Conservation (phyloP, 192 early-diverging fungal genomes). For the Entophlyctis helioformis region DNA sequence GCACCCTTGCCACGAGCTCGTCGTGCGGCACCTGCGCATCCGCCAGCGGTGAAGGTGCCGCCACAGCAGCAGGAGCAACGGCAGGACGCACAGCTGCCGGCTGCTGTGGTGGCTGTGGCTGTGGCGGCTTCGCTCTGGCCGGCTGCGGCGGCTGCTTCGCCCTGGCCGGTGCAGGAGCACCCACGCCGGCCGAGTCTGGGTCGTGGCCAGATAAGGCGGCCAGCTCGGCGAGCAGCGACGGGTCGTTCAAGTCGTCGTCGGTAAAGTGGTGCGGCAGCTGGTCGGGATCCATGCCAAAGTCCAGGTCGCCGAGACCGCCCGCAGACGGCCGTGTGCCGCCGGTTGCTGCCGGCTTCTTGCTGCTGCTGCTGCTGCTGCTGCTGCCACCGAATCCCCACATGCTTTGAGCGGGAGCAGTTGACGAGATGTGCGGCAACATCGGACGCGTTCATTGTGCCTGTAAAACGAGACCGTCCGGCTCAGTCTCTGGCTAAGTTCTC, state of each 20-base stretch:
- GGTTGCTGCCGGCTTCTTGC: no score
- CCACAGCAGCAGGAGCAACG: background rate
- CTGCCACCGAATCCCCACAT: no score
- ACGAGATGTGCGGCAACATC: no score
- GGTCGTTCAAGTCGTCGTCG: constrained; percentile 20
- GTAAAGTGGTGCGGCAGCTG: constrained; percentile 1
- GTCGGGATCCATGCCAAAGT: no score
- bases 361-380: no score
- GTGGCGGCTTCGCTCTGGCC: background rate
- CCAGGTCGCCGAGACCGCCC: no score
- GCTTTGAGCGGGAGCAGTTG: no score
- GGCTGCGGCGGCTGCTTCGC: background rate
- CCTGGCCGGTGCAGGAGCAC: background rate
- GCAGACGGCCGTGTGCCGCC: no score
- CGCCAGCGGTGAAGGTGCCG: background rate
- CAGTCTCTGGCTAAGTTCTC: no score
- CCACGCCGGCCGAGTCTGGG: background rate
- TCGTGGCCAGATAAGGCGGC: background rate
- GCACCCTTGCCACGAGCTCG: background rate
- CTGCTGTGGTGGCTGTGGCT: background rate
- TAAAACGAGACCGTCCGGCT: no score
- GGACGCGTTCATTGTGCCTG: no score
- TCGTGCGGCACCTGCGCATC: background rate
- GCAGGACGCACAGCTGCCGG: background rate
- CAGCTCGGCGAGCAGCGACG: constrained; percentile 11